Evolutionary conservation across 495 filamentous ascomycete genomes (phyloP), one percentile per base, ranked within the genome.

Genomic region (Talaromyces ruber): DNA sequence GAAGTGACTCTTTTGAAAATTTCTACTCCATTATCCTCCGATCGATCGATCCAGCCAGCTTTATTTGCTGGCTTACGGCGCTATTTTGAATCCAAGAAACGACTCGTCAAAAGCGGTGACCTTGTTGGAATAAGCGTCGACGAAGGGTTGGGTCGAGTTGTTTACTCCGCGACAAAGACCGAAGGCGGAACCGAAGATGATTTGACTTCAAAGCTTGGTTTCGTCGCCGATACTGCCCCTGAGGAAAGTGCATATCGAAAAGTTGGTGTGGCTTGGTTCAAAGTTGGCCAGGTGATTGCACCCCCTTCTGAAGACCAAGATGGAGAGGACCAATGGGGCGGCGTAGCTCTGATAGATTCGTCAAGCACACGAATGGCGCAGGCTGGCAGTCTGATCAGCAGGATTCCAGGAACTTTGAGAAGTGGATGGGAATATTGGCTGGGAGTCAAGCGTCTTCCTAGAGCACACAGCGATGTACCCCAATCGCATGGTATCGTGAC

Each of bases 1-100:
- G 93, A 98, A 70, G 87, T 98, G 28, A 96, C 90, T 1, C 72
- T 98, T n/a, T 80, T 91, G 51, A 94, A 96, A 64, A 82, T 98
- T 45, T 87, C 91, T 7, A 97, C 92, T 0, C 95, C 94, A 0
- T 73, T 93, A 8, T 90, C 91, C 7, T 92, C 89, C 37, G 93
- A 98, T 62, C 82, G 90, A 25, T 80, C 88, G 9, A 82, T 97
- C 6, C 91, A 98, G 65, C 87, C 89, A 14, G 86, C 85, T 8
- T 81, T 97, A 11, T 90, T 97, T 66, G 82, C 88, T 4, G 90
- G 88, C 5, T 70, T 98, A 24, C 97, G 96, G 69, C 83, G 84
- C 50, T 86, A 97, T 67, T 97, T 98, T 67, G 88, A 93, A 67
- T 82, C 80, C 43, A 88, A 87, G 52, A 78, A 86, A 50, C 81